Evolutionary conservation across 768 basidiomycete species (phyloP).

Genomic region (Leccinum rimulosum): DNA sequence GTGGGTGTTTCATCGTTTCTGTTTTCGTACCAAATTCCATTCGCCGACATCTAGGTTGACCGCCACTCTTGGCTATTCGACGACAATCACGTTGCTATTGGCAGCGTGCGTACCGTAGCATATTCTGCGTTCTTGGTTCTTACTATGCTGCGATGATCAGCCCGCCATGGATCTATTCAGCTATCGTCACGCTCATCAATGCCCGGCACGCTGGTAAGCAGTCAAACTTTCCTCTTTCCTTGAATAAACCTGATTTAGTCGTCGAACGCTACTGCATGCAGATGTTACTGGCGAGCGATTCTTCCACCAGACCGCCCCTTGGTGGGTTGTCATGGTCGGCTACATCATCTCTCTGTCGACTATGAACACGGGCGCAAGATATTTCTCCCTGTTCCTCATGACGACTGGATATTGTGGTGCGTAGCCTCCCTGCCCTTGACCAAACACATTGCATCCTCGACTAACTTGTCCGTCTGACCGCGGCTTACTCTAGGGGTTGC

Average conservation of each 20-base stretch:
- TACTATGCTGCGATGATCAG: constrained; percentile 28
- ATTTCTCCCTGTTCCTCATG: constrained; percentile 65
- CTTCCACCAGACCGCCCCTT: constrained; percentile 56
- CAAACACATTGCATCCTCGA: neutral
- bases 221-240: neutral
- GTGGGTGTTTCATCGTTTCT: constrained; percentile 23
- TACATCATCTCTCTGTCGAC: constrained; percentile 62
- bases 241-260: neutral
- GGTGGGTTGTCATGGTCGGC: constrained; percentile 61
- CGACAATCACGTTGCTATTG: constrained; percentile 55
- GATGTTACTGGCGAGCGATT: constrained; percentile 63
- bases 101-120: constrained; percentile 45
- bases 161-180: constrained; percentile 60
- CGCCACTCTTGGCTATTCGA: constrained; percentile 58
- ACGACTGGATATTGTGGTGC: constrained; percentile 49
- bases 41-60: constrained; percentile 41
- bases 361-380: constrained; percentile 49
- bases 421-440: neutral
- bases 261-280: constrained; percentile 10
- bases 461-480: neutral
- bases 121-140: neutral
- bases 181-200: constrained; percentile 49
- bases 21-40: neutral
- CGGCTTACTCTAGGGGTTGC: constrained; percentile 33
- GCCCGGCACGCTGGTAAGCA: constrained; percentile 53